These are phyloP conservation scores for Pichia membranifaciens DNA, from an alignment of 805 yeast genomes.

Conservation along the genomic window DNA sequence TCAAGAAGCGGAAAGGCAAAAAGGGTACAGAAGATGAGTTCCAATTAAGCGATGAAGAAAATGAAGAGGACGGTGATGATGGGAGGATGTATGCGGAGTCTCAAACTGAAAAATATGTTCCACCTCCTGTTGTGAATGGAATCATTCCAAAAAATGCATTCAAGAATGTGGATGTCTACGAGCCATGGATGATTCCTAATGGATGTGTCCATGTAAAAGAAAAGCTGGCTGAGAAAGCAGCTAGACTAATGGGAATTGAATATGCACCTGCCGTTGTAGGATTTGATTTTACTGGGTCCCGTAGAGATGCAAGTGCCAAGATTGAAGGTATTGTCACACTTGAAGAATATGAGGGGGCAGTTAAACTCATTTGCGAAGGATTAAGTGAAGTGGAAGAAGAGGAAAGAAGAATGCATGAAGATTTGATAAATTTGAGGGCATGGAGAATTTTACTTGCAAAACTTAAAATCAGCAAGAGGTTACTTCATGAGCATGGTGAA, in stretches of 20 bases:
- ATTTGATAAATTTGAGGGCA: slow-evolving; percentile 43
- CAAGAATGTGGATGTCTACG: slow-evolving; percentile 80
- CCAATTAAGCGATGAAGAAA: slow-evolving; percentile 25
- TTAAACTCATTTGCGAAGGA: slow-evolving; percentile 43
- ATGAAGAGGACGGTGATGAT: slow-evolving; percentile 46
- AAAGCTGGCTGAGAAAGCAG: slow-evolving; percentile 61
- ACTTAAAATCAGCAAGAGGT: slow-evolving; percentile 41
- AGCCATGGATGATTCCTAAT: slow-evolving; percentile 73
- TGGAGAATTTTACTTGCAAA: slow-evolving; percentile 52
- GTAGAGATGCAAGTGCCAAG: slow-evolving; percentile 48
- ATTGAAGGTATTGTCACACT: slow-evolving; percentile 76
- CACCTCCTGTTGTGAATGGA: slow-evolving; percentile 65
- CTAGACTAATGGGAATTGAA: slow-evolving; percentile 61
- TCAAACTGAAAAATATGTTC: slow-evolving; percentile 67
- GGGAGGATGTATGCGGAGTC: slow-evolving; percentile 64
- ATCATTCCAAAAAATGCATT: slow-evolving; percentile 66
- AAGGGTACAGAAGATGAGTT: slow-evolving; percentile 22
- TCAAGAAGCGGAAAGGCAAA: slow-evolving; percentile 18
- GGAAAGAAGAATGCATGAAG: slow-evolving; percentile 37
- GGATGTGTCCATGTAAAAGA: slow-evolving; percentile 62
- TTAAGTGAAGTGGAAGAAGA: slow-evolving; percentile 45
- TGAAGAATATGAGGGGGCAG: slow-evolving; percentile 53
- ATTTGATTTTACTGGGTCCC: slow-evolving; percentile 58
- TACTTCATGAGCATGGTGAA: slow-evolving; percentile 45
- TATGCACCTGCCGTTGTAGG: slow-evolving; percentile 85